These are phyloP conservation scores for Rhodocollybia butyracea DNA, from an alignment of 768 basidiomycete genomes.

Conservation along the genomic window DNA sequence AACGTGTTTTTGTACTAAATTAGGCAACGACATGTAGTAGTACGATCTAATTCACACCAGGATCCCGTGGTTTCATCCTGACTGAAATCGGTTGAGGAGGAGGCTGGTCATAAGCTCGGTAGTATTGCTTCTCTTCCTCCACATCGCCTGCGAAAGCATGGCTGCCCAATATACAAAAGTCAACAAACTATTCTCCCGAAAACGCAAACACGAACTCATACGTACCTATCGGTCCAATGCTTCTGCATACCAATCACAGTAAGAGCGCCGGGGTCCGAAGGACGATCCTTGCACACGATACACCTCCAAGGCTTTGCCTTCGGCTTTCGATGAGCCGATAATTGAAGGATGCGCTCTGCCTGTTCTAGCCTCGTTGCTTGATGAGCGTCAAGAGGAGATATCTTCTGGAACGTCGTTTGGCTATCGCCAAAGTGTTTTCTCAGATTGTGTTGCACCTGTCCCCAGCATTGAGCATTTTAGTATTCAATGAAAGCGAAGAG, in stretches of 20 bases:
- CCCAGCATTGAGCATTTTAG: too few relatives aligned
- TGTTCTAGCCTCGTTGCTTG: constrained; percentile 19
- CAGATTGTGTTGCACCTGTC: constrained; percentile 30
- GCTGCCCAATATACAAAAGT: too few relatives aligned
- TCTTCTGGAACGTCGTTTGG: constrained; percentile 23
- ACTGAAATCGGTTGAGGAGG: constrained; percentile 1
- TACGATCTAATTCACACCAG: too few relatives aligned
- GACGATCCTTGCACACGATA: constrained; percentile 21
- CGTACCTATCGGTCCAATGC: constrained; percentile 13
- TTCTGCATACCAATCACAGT: constrained; percentile 12
- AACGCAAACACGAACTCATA: too few relatives aligned
- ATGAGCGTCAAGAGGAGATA: constrained; percentile 21
- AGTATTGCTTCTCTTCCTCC: not conserved
- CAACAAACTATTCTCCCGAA: too few relatives aligned
- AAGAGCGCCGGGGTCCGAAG: constrained; percentile 19
- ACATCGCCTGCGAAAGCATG: too few relatives aligned
- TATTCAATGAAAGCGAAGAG: too few relatives aligned
- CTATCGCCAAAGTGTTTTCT: constrained; percentile 26
- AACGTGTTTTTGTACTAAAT: too few relatives aligned
- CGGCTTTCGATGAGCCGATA: constrained; percentile 4
- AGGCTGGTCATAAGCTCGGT: not conserved
- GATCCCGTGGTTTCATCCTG: not conserved
- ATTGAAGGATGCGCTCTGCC: constrained; percentile 12
- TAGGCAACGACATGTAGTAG: too few relatives aligned
- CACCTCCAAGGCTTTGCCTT: constrained; percentile 23